Evolutionary conservation across 2,329 filamentous ascomycete genomes (phyloP), one percentile per base, ranked within the genome.

Genomic region (Talaromyces islandicus): DNA sequence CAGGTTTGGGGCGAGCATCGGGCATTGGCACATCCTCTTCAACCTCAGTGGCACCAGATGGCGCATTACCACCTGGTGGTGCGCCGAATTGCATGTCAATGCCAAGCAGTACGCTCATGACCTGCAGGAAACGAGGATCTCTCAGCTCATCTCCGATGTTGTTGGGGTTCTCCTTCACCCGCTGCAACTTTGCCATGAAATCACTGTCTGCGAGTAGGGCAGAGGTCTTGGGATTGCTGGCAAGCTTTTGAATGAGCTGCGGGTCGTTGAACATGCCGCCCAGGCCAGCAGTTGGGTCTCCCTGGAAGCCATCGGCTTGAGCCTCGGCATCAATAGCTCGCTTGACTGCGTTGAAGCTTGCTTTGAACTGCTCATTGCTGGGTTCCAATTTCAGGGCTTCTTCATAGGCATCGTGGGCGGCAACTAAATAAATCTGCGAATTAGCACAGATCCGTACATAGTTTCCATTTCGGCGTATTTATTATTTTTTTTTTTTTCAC

Each of bases 201-300:
- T 85, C 80, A 10, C 88, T 83, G 71, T 99, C 94, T 61, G 86
- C 88, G 32, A 99, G 86, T 69, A 89, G 85, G 12, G 81, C 75
- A 65, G 88, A 88, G 11, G 95, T 99, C 86, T 97, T 97, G 64
- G 95, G 94, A 81, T 97, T 97, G 68, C 79, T 84, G 64, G 92
- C 92, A 61, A 99, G 87, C 81, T 99, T 99, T 74, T 91, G 84
- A 64, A 95, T 82, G 66, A 99, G 80, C 70, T 92, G 86, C 19
- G 94, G 94, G 74, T 99, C 95, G 73, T 86, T 93, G 83, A 99
- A 97, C 84, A 99, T 92, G 73, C 87, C 85, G 67, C 90, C 90
- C n/a, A 99, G 81, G 52, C 92, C 91, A 58, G 84, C 90, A 41
- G 80, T 82, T 7, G 89, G 88, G 69, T 92, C 88, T 57, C 81